These are phyloP conservation scores for Avicennia marina DNA, from an alignment of 257 asterid species.

Conservation along the genomic window DNA sequence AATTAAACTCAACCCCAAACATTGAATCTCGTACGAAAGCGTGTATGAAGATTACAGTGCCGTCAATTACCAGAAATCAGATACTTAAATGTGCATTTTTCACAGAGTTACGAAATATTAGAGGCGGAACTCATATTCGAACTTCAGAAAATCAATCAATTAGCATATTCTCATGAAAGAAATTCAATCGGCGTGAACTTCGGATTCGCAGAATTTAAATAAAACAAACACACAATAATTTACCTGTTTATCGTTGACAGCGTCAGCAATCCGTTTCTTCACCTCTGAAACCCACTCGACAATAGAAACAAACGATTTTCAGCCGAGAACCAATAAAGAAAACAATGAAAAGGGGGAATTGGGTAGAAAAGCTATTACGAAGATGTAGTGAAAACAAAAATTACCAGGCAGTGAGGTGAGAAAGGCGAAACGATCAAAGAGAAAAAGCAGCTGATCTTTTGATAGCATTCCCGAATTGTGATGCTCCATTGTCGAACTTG, in stretches of 20 bases:
- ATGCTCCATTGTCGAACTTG: slow-evolving; percentile 30
- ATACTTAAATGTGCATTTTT: no score
- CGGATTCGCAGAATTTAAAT: neutral
- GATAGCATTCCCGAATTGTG: slow-evolving; percentile 70
- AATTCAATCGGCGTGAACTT: neutral
- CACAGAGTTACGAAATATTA: no score
- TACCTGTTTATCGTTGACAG: slow-evolving; percentile 77
- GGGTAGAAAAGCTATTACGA: neutral
- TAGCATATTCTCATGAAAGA: no score
- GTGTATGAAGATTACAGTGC: slow-evolving; percentile 5
- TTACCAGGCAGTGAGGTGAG: slow-evolving; percentile 71
- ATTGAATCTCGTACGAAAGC: no score
- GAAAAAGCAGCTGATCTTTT: slow-evolving; percentile 61
- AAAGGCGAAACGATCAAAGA: slow-evolving; percentile 62
- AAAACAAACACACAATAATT: neutral
- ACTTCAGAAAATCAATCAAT: slow-evolving; percentile 7
- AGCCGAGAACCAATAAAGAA: neutral
- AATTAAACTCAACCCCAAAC: no score
- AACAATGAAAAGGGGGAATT: neutral
- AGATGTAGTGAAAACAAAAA: neutral
- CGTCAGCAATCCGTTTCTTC: slow-evolving; percentile 76
- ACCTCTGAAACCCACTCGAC: slow-evolving; percentile 39
- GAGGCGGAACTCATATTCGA: neutral
- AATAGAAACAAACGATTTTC: neutral
- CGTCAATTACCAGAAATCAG: neutral